A percentile compares a stretch with the other conserved stretches of the same genome.
These are phyloP conservation scores for Hortiboletus flavorubellus DNA, from an alignment of 768 basidiomycete genomes.

Conservation along the genomic window DNA sequence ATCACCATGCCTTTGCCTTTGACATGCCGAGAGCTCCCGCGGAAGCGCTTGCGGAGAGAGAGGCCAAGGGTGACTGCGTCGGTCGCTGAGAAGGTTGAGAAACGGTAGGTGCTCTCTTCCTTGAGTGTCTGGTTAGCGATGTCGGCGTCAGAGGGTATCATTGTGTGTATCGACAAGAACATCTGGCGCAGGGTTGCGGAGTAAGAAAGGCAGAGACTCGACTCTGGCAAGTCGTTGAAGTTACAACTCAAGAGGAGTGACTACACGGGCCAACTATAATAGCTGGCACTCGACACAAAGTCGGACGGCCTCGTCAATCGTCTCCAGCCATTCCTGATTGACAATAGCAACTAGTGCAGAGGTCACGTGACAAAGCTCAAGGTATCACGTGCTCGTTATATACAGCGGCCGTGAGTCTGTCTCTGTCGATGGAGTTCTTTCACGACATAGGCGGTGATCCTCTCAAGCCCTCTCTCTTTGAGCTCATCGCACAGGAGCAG, in stretches of 20 bases:
- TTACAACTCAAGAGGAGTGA: neutral
- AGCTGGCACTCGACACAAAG: neutral
- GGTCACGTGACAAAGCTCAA: slow-evolving; percentile 29
- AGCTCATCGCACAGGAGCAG: slow-evolving; percentile 92
- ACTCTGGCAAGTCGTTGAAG: neutral
- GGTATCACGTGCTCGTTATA: slow-evolving; percentile 18
- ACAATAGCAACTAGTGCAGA: too few species aligned
- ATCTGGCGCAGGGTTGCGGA: slow-evolving; percentile 32
- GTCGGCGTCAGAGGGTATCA: slow-evolving; percentile 67
- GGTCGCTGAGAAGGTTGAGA: slow-evolving; percentile 67
- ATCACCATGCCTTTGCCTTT: slow-evolving; percentile 82
- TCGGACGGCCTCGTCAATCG: neutral
- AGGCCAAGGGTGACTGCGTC: slow-evolving; percentile 81
- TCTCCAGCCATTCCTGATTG: too few species aligned
- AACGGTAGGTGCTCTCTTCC: slow-evolving; percentile 70
- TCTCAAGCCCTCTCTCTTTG: slow-evolving; percentile 80
- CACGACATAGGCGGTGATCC: slow-evolving; percentile 72
- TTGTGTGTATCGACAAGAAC: slow-evolving; percentile 63
- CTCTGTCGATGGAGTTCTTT: slow-evolving; percentile 71
- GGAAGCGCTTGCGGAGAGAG: slow-evolving; percentile 81
- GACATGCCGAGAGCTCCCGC: slow-evolving; percentile 62
- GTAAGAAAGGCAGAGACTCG: slow-evolving; percentile 4
- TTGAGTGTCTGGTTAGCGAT: slow-evolving; percentile 65
- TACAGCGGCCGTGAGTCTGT: too few species aligned
- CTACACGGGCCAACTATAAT: neutral